These are phyloP conservation scores for Ceratocystis cubensis DNA, from an alignment of 2,329 filamentous ascomycete genomes.

Conservation along the genomic window DNA sequence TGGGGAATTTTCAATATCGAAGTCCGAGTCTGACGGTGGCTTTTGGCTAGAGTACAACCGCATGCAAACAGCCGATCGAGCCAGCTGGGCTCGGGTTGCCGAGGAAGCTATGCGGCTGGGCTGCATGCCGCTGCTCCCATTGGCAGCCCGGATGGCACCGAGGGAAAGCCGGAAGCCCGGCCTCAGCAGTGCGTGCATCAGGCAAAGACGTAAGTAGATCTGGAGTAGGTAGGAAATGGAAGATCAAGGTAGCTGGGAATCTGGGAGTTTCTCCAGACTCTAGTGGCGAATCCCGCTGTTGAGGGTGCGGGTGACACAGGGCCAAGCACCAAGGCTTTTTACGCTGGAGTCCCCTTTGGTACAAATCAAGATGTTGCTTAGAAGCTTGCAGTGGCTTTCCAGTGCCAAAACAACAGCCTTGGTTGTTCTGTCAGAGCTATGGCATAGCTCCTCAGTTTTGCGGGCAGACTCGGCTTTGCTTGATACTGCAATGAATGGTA, in stretches of 20 bases:
- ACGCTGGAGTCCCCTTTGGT: neutral
- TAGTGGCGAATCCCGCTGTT: too few relatives aligned
- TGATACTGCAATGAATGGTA: neutral
- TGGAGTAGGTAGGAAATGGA: neutral
- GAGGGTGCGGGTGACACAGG: too few relatives aligned
- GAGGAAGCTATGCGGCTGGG: neutral
- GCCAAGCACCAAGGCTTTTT: neutral
- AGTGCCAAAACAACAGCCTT: neutral
- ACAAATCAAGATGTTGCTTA: neutral
- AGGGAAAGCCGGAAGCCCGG: constrained; percentile 18
- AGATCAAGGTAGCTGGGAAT: neutral
- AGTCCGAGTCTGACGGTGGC: constrained; percentile 13
- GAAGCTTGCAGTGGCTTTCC: neutral
- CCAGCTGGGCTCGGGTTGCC: neutral
- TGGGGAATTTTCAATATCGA: constrained; percentile 17
- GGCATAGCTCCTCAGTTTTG: neutral
- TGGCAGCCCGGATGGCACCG: constrained; percentile 14
- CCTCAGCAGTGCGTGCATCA: constrained; percentile 19
- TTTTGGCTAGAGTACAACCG: constrained; percentile 16
- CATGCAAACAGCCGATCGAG: neutral
- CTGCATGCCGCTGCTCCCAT: constrained; percentile 6
- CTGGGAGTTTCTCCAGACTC: too few relatives aligned
- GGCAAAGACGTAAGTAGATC: neutral
- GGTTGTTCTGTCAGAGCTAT: neutral
- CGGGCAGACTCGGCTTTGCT: constrained; percentile 2